Evolutionary conservation across 305 asterid genomes (phyloP).

Genomic region (Fraxinus xanthoxyloides): DNA sequence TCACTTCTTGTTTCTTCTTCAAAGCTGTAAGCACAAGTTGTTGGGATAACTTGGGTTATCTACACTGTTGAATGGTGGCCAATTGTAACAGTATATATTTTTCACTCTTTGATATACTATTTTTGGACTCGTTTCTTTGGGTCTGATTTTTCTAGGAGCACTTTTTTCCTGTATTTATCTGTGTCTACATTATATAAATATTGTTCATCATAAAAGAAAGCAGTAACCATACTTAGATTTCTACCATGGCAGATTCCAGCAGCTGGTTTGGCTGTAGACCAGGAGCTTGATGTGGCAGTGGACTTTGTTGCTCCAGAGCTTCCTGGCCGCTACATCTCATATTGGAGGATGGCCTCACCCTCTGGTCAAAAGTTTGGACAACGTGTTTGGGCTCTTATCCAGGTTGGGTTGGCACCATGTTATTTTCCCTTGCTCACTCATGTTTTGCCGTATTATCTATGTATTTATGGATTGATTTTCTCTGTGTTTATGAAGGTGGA

Average conservation of each 20-base stretch:
- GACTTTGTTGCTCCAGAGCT: constrained; percentile 78
- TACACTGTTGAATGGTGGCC: neutral
- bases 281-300: constrained; percentile 75
- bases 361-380: constrained; percentile 93
- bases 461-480: neutral
- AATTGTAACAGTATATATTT: neutral
- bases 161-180: neutral
- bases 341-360: constrained; percentile 89
- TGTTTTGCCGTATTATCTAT: neutral
- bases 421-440: neutral
- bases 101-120: neutral
- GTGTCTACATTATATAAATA: neutral
- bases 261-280: constrained; percentile 50
- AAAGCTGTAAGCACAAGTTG: neutral
- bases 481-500: constrained; percentile 47
- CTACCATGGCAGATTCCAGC: constrained; percentile 48
- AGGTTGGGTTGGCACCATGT: constrained; percentile 40
- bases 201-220: neutral
- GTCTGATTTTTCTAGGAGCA: neutral
- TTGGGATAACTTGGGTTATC: neutral
- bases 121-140: neutral
- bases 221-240: neutral
- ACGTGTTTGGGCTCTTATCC: constrained; percentile 92
- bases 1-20: neutral
- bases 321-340: constrained; percentile 84